Base-by-base conservation (phyloP, 495 filamentous ascomycete species). In the Penicillium canescens region DNA sequence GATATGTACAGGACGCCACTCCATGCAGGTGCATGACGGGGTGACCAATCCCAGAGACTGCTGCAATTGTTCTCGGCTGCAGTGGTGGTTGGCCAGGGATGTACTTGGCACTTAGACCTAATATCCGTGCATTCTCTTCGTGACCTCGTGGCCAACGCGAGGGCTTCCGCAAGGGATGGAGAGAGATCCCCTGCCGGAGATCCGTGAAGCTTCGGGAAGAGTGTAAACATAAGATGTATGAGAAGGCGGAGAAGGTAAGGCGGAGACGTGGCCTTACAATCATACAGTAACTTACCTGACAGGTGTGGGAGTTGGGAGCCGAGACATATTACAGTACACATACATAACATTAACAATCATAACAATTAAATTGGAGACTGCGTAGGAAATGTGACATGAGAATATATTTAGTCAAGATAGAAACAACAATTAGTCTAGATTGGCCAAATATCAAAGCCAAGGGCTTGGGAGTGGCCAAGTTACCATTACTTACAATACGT, bases 131-230 rank as follows among this genome's bases (percentile, higher is more conserved):
- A 43, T 36, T 35, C 33, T n/a, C 45, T 46, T 57, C 53, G 45
- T 33, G 42, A 37, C 49, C 58, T 67, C 63, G 58, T 67, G 63
- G 63, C 55, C 37, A 35, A 50, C 37, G 52, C 35, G 24, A 54
- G 28, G 56, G 50, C 46, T 40, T 10, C 60, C 59, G 52, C 41
- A 63, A 60, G 58, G 61, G 56, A 50, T 51, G 16, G 36, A 21
- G 16, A 36, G 31, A 43, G 40, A 59, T 54, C 50, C 57, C 54
- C 55, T 61, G 55, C 54, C 56, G 60, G 61, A 59, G 60, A 54
- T 57, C 52, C 61, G 50, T 37, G 42, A 52, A 54, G 50, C 37
- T 51, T 35, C 41, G 14, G 14, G 26, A 14, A 21, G 13, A 33
- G 14, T 1, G 24, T 24, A 36, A 12, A 50, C 31, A 43, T 28